These are phyloP conservation scores for Taiozyma sp. DNA, from an alignment of 1,139 yeast genomes.

Conservation along the genomic window DNA sequence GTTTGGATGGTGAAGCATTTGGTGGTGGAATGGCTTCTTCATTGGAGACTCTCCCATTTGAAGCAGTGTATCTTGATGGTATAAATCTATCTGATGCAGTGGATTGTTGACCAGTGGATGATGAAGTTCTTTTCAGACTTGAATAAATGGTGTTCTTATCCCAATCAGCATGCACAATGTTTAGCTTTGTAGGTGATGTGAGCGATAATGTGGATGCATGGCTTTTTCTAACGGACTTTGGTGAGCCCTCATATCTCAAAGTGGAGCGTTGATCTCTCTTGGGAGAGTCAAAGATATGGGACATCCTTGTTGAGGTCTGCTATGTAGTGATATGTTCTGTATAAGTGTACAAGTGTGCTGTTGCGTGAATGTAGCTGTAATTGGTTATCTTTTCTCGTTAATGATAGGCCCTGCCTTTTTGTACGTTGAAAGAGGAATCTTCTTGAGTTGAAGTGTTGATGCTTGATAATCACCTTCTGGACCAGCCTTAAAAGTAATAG, in stretches of 20 bases:
- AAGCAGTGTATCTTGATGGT: conserved; percentile 45
- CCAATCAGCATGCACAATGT: conserved; percentile 38
- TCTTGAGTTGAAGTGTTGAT: not conserved
- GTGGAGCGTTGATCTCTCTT: conserved; percentile 9
- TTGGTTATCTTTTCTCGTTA: not conserved
- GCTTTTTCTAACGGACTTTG: conserved; percentile 12
- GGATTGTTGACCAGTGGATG: conserved; percentile 5
- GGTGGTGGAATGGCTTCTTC: conserved; percentile 33
- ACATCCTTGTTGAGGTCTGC: not conserved
- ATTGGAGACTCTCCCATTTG: conserved; percentile 33
- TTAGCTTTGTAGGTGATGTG: conserved; percentile 42
- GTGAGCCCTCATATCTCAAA: conserved; percentile 15
- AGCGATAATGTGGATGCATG: conserved; percentile 28
- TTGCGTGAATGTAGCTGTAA: too few relatives aligned
- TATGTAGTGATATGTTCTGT: not conserved
- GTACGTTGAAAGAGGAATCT: not conserved
- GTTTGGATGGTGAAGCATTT: conserved; percentile 42
- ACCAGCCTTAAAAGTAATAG: not conserved
- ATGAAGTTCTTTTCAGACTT: conserved; percentile 19
- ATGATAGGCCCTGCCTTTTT: conserved; percentile 15
- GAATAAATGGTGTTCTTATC: conserved; percentile 21
- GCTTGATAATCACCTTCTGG: not conserved
- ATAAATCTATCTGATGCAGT: conserved; percentile 41
- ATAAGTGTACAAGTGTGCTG: not conserved
- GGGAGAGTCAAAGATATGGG: conserved; percentile 5